Evolutionary conservation across 179 eudicot genomes (phyloP).

Genomic region (Dionaea muscipula): DNA sequence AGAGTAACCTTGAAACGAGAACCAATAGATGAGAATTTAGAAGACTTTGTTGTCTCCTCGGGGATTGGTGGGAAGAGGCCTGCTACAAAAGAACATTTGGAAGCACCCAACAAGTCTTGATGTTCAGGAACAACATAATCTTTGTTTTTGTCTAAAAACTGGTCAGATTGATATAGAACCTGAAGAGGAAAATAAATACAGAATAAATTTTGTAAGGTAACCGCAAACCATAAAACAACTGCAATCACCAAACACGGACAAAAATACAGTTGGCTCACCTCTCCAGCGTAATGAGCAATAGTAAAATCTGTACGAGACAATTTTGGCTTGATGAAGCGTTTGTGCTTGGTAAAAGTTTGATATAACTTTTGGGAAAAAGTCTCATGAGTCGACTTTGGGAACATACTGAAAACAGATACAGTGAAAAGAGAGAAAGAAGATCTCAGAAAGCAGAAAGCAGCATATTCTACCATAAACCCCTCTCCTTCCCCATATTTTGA

Average conservation of each 20-base stretch:
- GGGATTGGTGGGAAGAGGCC: slow-evolving; percentile 67
- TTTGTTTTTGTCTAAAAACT: slow-evolving; percentile 87
- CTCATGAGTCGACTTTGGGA: slow-evolving; percentile 91
- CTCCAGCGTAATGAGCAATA: slow-evolving; percentile 91
- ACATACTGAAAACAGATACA: slow-evolving; percentile 43
- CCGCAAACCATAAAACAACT: neutral
- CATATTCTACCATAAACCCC: neutral
- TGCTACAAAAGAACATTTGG: slow-evolving; percentile 76
- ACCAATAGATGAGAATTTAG: slow-evolving; percentile 87
- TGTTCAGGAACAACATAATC: slow-evolving; percentile 96
- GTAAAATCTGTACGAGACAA: slow-evolving; percentile 81
- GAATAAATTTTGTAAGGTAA: slow-evolving; percentile 6
- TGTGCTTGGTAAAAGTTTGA: slow-evolving; percentile 67
- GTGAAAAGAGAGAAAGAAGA: slow-evolving; percentile 1
- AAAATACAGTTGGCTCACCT: slow-evolving; percentile 36
- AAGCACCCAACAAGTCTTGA: slow-evolving; percentile 73
- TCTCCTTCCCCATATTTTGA: neutral
- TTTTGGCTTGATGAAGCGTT: slow-evolving; percentile 87
- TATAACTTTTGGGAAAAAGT: slow-evolving; percentile 83
- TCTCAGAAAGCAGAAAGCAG: neutral
- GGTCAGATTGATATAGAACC: slow-evolving; percentile 88
- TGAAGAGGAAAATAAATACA: slow-evolving; percentile 17
- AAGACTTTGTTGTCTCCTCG: slow-evolving; percentile 61
- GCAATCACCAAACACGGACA: slow-evolving; percentile 7
- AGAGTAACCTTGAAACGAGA: slow-evolving; percentile 74